Evolutionary conservation across 495 filamentous ascomycete genomes (phyloP).

Genomic region (Podospora comata): DNA sequence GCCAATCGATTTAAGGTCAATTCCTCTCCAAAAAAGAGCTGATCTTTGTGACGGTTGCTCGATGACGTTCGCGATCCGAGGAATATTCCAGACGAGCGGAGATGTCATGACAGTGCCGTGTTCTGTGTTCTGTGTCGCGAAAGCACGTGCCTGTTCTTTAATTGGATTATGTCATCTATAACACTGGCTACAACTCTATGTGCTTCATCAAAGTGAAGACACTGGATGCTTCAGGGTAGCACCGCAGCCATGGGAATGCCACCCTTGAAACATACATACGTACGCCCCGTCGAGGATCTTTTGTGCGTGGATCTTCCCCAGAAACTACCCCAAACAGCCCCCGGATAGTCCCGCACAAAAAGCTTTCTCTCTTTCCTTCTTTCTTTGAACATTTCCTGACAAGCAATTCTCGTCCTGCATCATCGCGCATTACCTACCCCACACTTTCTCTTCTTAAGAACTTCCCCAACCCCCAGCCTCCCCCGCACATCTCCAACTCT

Average conservation of each 20-base stretch:
- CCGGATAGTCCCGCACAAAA: background rate
- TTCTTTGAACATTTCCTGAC: background rate
- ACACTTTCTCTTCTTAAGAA: background rate
- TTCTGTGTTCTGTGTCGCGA: slow-evolving; percentile 8
- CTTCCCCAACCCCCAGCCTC: background rate
- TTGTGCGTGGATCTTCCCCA: background rate
- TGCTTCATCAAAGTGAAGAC: no score
- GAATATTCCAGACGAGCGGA: background rate
- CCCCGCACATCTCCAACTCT: background rate
- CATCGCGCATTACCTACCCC: background rate
- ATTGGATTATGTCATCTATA: slow-evolving; percentile 12
- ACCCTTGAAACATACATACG: background rate
- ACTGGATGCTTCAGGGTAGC: no score
- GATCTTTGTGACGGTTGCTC: background rate
- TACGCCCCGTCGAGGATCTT: background rate
- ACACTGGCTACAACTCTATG: background rate
- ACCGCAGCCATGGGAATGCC: no score
- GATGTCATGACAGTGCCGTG: background rate
- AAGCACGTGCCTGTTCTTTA: slow-evolving; percentile 15
- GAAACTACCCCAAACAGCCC: no score
- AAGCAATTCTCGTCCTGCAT: background rate
- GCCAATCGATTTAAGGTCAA: background rate
- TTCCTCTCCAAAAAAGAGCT: background rate
- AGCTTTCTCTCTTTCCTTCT: background rate
- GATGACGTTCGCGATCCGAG: slow-evolving; percentile 10